Percentiles rank a stretch among this genome's conserved stretches.
Evolutionary conservation across 1,284 basidiomycete species (phyloP).

Genomic region (Ceratobasidium sp.): DNA sequence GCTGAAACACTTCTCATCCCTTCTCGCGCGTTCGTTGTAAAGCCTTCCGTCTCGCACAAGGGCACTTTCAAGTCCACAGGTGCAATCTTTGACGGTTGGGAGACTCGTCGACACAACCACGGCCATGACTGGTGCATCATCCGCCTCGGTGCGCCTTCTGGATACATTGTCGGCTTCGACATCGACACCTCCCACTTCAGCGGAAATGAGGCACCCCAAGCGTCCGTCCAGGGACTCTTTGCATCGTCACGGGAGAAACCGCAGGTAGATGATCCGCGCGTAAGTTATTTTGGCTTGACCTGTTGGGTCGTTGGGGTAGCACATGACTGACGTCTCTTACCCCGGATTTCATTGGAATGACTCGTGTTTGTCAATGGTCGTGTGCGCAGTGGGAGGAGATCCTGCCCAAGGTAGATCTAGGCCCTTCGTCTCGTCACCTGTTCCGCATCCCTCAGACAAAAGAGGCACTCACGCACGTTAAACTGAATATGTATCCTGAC

Average conservation of each 20-base stretch:
- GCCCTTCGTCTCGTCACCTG: conserved; percentile 86
- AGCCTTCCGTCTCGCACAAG: conserved; percentile 85
- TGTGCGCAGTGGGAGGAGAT: conserved; percentile 79
- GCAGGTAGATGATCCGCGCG: conserved; percentile 55
- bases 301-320: conserved; percentile 58
- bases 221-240: conserved; percentile 75
- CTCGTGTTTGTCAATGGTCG: conserved; percentile 22
- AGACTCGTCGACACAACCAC: conserved; percentile 89
- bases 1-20: neutral
- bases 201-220: conserved; percentile 92
- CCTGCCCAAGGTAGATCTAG: conserved; percentile 77
- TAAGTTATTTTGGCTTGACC: conserved; percentile 57
- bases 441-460: conserved; percentile 74
- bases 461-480: conserved; percentile 79
- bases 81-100: conserved; percentile 96
- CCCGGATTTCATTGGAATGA: neutral
- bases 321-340: conserved; percentile 11
- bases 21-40: no score
- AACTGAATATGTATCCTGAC: conserved; percentile 95
- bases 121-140: conserved; percentile 94
- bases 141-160: conserved; percentile 79
- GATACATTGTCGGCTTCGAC: conserved; percentile 86
- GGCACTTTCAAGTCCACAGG: conserved; percentile 97
- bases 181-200: conserved; percentile 97
- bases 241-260: conserved; percentile 51